Conservation (phyloP, 2,329 filamentous ascomycete species). For the Aspergillus thermomutatus region DNA sequence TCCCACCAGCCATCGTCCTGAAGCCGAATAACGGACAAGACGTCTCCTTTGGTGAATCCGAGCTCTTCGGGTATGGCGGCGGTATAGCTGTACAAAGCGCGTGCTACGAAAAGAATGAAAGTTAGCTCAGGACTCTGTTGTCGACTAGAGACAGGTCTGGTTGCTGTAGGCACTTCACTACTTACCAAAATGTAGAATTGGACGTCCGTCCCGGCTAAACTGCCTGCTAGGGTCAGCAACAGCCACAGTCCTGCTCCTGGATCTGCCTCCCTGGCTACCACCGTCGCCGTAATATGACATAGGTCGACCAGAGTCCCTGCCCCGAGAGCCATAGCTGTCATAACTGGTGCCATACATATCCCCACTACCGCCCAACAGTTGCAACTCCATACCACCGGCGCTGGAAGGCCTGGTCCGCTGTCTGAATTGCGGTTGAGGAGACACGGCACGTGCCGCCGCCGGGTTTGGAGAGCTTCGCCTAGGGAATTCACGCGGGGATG, state of each 20-base stretch:
- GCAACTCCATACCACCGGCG: conserved; percentile 61
- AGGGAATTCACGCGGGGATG: conserved; percentile 5
- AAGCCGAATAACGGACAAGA: conserved; percentile 79
- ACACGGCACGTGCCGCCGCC: conserved; percentile 7
- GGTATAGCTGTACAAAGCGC: conserved; percentile 89
- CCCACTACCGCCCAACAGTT: conserved; percentile 55
- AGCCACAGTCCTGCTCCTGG: conserved; percentile 81
- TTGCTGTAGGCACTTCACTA: conserved; percentile 45
- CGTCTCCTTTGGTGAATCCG: conserved; percentile 87
- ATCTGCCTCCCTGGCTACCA: conserved; percentile 50
- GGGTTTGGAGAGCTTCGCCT: conserved; percentile 2
- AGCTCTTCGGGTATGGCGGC: conserved; percentile 95
- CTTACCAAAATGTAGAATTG: conserved; percentile 93
- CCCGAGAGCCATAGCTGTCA: conserved; percentile 32
- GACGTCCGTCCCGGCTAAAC: conserved; percentile 79
- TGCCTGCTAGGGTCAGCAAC: conserved; percentile 66
- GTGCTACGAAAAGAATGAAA: conserved; percentile 54
- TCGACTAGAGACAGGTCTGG: background rate
- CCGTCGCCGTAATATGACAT: conserved; percentile 50
- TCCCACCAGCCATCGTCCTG: conserved; percentile 99
- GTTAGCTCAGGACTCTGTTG: background rate
- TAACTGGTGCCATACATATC: conserved; percentile 53
- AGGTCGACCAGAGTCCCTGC: conserved; percentile 42
- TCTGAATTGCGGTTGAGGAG: conserved; percentile 50
- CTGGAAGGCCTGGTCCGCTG: conserved; percentile 50